Conservation (phyloP, 2,329 filamentous ascomycete genomes). For the Aspergillus ustus region DNA sequence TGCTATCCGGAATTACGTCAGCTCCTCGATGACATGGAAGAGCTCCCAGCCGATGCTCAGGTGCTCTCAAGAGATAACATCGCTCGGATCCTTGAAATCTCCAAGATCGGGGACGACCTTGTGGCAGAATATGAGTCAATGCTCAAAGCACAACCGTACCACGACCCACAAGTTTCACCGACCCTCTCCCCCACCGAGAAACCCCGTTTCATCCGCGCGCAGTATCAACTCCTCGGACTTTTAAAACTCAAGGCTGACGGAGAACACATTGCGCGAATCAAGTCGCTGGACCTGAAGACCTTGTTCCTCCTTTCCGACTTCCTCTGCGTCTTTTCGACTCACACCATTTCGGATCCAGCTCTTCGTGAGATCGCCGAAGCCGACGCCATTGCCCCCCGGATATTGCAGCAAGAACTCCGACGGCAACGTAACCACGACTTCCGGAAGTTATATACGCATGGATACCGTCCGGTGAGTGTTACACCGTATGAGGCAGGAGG, state of each 20-base stretch:
- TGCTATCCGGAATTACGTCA: background rate
- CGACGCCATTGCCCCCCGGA: background rate
- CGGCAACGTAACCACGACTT: slow-evolving; percentile 8
- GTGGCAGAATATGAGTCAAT: background rate
- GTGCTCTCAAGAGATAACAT: background rate
- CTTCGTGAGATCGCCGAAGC: background rate
- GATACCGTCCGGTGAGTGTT: background rate
- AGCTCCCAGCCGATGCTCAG: background rate
- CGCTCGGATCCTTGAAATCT: background rate
- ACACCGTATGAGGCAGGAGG: slow-evolving; percentile 4
- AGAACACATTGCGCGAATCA: background rate
- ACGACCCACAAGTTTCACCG: slow-evolving; percentile 5
- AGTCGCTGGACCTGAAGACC: slow-evolving; percentile 8
- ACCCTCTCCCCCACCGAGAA: slow-evolving; percentile 1
- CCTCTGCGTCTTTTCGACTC: background rate
- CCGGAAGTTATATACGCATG: background rate
- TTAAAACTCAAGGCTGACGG: background rate
- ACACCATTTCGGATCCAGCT: background rate
- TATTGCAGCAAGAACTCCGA: slow-evolving; percentile 5
- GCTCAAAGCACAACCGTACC: background rate
- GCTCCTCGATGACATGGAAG: slow-evolving; percentile 1
- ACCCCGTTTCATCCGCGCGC: slow-evolving; percentile 2
- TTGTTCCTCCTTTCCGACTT: slow-evolving; percentile 11
- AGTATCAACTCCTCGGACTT: slow-evolving; percentile 10
- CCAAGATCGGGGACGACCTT: background rate